phyloP scores from a whole-genome alignment of 768 basidiomycete species.

The Tephrocybe sp. region DNA sequence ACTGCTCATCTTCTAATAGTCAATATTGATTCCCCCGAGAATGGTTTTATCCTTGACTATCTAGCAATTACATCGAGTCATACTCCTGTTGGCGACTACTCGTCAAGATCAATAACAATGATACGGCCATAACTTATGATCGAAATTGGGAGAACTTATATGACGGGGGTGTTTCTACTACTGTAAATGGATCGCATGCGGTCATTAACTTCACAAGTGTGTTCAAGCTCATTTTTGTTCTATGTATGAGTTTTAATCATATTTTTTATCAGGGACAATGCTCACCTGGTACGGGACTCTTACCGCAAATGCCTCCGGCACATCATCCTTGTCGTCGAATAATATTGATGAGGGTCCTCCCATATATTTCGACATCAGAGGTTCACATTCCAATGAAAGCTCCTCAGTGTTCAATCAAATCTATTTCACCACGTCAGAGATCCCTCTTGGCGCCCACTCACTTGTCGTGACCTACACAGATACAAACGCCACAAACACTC shows the following conservation, averaged over 20 bases:
- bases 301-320: too few species aligned
- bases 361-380: too few species aligned
- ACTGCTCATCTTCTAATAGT: not conserved
- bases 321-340: conserved; percentile 17
- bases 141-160: not conserved
- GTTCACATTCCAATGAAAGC: conserved; percentile 15
- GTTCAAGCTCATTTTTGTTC: not conserved
- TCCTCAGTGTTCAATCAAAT: conserved; percentile 20
- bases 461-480: too few species aligned
- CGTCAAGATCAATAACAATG: not conserved
- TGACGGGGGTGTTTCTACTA: not conserved
- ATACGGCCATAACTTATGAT: not conserved
- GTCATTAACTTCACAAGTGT: conserved; percentile 9
- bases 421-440: too few species aligned
- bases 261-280: conserved; percentile 27
- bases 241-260: too few species aligned
- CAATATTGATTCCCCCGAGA: not conserved
- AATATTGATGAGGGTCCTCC: conserved; percentile 21
- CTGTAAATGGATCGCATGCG: not conserved
- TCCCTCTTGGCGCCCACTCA: too few species aligned
- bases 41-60: conserved; percentile 1
- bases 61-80: not conserved
- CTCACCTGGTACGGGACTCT: conserved; percentile 23
- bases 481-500: conserved; percentile 16
- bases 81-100: not conserved